A percentile compares a stretch with the other conserved stretches of the same genome.
These are phyloP conservation scores for Cytospora mali DNA, from an alignment of 2,329 filamentous ascomycete genomes.

Conservation along the genomic window DNA sequence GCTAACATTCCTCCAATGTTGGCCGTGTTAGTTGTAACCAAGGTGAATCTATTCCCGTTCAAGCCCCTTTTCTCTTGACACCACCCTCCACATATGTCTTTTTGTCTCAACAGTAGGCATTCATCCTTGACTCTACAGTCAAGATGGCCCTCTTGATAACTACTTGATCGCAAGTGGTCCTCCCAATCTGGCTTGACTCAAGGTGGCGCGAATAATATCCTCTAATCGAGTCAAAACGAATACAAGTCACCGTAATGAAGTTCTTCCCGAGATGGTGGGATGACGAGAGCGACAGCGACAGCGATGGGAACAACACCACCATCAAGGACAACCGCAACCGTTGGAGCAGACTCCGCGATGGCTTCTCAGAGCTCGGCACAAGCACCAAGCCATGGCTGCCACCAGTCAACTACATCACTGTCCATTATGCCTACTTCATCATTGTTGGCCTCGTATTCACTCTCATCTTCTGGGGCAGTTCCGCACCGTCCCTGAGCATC, in stretches of 20 bases:
- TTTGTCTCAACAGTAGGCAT: background rate
- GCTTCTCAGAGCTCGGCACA: slow-evolving; percentile 5
- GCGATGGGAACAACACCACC: background rate
- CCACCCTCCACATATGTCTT: background rate
- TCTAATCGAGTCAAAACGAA: background rate
- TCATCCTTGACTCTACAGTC: background rate
- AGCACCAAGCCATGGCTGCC: slow-evolving; percentile 35
- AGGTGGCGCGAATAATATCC: background rate
- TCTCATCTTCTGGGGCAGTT: slow-evolving; percentile 61
- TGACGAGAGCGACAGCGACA: slow-evolving; percentile 1
- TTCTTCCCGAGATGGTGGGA: background rate
- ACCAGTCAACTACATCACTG: slow-evolving; percentile 61
- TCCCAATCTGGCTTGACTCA: background rate
- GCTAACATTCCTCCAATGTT: background rate
- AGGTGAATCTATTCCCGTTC: background rate
- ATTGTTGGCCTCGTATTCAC: slow-evolving; percentile 56
- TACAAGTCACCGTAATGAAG: slow-evolving; percentile 4
- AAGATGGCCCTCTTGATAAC: background rate
- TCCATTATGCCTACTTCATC: slow-evolving; percentile 70
- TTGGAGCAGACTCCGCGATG: slow-evolving; percentile 6
- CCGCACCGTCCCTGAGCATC: slow-evolving; percentile 54
- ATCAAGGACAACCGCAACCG: background rate
- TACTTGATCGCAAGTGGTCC: background rate
- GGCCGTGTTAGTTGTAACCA: background rate
- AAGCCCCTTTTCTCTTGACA: background rate